Evolutionary conservation across 2,329 filamentous ascomycete species (phyloP), one percentile per base, ranked within the genome.

Genomic region (Alternaria viburni): DNA sequence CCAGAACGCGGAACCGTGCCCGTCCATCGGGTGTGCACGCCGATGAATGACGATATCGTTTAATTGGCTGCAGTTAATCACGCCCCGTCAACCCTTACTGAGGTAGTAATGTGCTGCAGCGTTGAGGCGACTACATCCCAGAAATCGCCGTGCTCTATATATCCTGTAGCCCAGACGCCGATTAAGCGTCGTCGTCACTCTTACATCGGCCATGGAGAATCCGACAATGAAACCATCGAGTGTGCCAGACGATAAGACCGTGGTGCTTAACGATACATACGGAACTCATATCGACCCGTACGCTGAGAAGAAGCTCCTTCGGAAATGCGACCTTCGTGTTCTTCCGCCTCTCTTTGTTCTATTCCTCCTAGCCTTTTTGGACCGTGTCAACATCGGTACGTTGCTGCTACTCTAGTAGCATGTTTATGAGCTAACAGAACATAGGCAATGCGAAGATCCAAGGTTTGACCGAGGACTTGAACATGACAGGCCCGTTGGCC

Each of bases 281-380:
- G 72, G 70, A 9, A 69, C 61, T 1, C 66, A 71, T 26, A 71
- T 77, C 50, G 79, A 82, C 59, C 72, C 74, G 6, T 59, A 69
- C 3, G 79, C 79, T 10, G 83, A 86, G 64, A 83, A 81, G 70
- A 82, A 79, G 60, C 71, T 86, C 13, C 67, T 86, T 8, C 74
- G 81, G 49, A 87, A 86, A 74, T 79, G 81, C 54, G 85, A 86
- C 65, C 62, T 84, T 13, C 78, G 81, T 49, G 77, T 86, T 25
- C 72, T 86, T 7, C 85, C 85, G 0, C 81, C 83, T 15, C 72
- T 87, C 10, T 82, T 79, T 59, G 58, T 84, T 6, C 71, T 86
- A 1, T 78, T 77, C 41, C 62, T 78, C 5, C 61, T 77, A 2
- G 73, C 76, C 2, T 77, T 77, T 61, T 67, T 59, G 30, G 57